These are phyloP conservation scores for Solanum piurae DNA, from an alignment of 257 asterid species.

Conservation along the genomic window DNA sequence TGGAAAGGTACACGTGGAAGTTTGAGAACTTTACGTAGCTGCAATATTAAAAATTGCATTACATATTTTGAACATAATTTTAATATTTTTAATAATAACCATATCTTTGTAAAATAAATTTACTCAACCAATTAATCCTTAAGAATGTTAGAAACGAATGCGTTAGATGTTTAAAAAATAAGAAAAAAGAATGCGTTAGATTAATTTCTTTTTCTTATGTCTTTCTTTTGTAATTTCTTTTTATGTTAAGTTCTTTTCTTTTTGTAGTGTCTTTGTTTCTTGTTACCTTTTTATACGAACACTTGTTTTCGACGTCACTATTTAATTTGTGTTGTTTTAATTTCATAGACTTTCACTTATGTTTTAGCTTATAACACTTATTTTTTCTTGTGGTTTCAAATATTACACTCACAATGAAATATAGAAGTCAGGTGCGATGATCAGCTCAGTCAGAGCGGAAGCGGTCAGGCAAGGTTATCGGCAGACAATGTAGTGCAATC, in stretches of 20 bases:
- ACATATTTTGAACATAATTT: background rate
- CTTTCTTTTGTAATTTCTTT: background rate
- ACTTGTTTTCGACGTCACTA: too few relatives aligned
- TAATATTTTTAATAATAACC: too few relatives aligned
- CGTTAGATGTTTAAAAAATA: too few relatives aligned
- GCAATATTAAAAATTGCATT: background rate
- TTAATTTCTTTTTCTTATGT: background rate
- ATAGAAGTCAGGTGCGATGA: too few relatives aligned
- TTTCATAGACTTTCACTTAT: background rate
- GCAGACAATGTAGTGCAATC: background rate
- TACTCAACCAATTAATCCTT: background rate
- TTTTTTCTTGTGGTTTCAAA: too few relatives aligned
- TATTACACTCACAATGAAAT: background rate
- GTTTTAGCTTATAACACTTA: background rate
- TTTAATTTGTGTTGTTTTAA: too few relatives aligned
- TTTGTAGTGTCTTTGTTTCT: background rate
- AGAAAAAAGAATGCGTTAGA: background rate
- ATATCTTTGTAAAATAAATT: too few relatives aligned
- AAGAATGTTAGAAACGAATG: background rate
- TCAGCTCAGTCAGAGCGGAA: background rate
- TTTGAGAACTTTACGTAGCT: background rate
- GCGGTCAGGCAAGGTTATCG: background rate
- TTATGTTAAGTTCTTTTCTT: background rate
- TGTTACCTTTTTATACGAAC: background rate
- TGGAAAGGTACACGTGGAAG: background rate